Conservation (phyloP, 192 early-diverging fungal genomes). For the Coemansia interrupta region DNA sequence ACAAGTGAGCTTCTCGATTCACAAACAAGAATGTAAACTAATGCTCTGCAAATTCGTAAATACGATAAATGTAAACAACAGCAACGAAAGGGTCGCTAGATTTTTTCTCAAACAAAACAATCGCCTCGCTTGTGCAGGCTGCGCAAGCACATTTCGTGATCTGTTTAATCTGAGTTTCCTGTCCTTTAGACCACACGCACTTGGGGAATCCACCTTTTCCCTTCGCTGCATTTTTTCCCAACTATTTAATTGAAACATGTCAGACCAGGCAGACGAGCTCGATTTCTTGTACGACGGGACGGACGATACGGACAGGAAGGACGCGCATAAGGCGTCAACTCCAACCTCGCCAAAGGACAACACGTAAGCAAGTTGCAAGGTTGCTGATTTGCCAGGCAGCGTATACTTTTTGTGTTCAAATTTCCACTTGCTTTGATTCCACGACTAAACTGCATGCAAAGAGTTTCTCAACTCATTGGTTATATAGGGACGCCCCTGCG, state of each 20-base stretch:
- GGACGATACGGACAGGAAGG: constrained; percentile 3
- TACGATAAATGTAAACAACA: background rate
- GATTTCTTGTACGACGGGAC: constrained; percentile 47
- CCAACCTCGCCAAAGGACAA: background rate
- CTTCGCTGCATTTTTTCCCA: no score
- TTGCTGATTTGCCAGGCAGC: background rate
- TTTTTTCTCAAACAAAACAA: no score
- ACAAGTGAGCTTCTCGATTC: background rate
- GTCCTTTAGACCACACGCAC: no score
- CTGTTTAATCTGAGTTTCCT: no score
- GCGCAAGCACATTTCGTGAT: no score
- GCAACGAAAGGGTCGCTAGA: background rate
- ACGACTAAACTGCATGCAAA: background rate
- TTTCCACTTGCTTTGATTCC: background rate
- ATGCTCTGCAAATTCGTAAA: no score
- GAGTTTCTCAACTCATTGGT: background rate
- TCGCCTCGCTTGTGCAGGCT: no score
- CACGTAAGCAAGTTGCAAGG: background rate
- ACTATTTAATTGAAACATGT: constrained; percentile 1
- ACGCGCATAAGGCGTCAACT: no score
- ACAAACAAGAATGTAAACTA: no score
- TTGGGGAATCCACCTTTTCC: no score
- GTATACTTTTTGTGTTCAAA: background rate
- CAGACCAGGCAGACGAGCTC: constrained; percentile 35
- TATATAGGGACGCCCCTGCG: no score